Evolutionary conservation across 352 stramenopile genomes (phyloP).

Genomic region (Phytophthora idaei): DNA sequence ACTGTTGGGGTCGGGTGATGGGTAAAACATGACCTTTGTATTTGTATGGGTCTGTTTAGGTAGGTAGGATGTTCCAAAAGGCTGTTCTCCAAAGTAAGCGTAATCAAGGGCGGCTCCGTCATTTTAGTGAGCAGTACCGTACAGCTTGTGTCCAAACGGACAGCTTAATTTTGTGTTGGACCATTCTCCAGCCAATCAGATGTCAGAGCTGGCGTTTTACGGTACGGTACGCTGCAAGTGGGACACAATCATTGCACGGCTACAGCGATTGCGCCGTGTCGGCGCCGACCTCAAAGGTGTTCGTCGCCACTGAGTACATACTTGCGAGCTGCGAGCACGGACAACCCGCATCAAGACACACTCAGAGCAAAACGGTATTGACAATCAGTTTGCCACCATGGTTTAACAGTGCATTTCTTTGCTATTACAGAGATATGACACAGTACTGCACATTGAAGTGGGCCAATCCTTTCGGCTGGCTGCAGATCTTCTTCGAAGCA

Average conservation of each 20-base stretch:
- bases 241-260: not conserved
- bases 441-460: constrained; percentile 15
- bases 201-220: not conserved
- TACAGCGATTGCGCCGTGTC: not conserved
- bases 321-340: not conserved
- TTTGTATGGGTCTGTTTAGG: constrained; percentile 5
- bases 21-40: constrained; percentile 10
- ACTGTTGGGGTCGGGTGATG: constrained; percentile 18
- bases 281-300: not conserved
- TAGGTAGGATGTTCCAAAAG: constrained; percentile 2
- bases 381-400: not conserved
- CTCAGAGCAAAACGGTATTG: not conserved
- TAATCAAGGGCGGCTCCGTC: not conserved
- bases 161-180: not conserved
- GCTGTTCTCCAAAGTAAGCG: constrained; percentile 1
- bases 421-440: not conserved
- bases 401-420: constrained; percentile 26
- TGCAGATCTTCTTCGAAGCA: constrained; percentile 10
- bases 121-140: not conserved
- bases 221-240: not conserved
- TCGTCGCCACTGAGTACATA: not conserved
- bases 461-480: too few relatives aligned
- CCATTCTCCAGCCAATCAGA: not conserved
- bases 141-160: not conserved
- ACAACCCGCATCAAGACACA: too few relatives aligned